phyloP scores from a whole-genome alignment of 768 basidiomycete genomes.

The Suillus sp. region DNA sequence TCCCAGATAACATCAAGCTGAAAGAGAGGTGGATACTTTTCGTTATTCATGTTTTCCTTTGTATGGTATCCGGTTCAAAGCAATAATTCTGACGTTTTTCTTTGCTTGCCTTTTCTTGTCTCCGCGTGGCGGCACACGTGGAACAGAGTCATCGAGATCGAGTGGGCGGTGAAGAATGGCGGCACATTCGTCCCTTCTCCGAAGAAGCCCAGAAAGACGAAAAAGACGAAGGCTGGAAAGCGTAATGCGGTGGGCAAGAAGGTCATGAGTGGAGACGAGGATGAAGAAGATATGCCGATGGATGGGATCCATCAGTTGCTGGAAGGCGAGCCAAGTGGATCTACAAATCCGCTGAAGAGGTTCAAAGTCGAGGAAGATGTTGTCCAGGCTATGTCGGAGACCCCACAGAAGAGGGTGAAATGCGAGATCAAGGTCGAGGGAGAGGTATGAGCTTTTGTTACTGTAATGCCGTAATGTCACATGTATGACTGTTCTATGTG shows the following conservation, averaged over 20 bases:
- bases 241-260: constrained; percentile 16
- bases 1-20: constrained; percentile 84
- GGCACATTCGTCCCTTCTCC: constrained; percentile 60
- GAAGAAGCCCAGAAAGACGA: constrained; percentile 42
- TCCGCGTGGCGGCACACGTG: constrained; percentile 10
- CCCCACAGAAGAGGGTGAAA: constrained; percentile 31
- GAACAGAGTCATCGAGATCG: constrained; percentile 77
- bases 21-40: constrained; percentile 87
- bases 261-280: constrained; percentile 16
- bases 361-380: constrained; percentile 34
- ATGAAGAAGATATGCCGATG: constrained; percentile 5
- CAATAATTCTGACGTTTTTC: constrained; percentile 45
- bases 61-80: constrained; percentile 48
- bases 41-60: constrained; percentile 64
- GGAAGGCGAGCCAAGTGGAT: constrained; percentile 7
- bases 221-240: constrained; percentile 31
- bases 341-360: constrained; percentile 12
- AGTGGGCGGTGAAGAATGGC: constrained; percentile 71
- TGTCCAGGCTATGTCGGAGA: constrained; percentile 20
- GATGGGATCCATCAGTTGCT: constrained; percentile 12
- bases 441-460: not conserved
- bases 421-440: constrained; percentile 22
- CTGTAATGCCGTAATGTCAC: not conserved
- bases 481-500: not conserved
- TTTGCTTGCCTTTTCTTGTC: constrained; percentile 27